A percentile compares a stretch with the other conserved stretches of the same genome.
Conservation (phyloP, 1,284 basidiomycete genomes). For the Rugosomyces carneus region DNA sequence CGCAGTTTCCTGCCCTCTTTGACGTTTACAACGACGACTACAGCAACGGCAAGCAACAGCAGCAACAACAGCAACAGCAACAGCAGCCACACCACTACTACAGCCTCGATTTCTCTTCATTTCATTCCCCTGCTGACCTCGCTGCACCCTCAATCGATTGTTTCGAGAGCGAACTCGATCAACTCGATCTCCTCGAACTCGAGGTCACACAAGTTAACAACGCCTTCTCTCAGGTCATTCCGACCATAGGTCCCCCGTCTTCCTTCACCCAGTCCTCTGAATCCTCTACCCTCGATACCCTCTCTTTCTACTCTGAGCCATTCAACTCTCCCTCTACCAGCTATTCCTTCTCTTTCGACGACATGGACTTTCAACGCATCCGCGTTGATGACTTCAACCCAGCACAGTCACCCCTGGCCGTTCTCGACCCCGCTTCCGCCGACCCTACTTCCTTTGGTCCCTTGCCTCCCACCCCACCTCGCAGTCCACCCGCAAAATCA, state of each 20-base stretch:
- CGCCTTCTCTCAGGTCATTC: slow-evolving; percentile 55
- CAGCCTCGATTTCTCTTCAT: slow-evolving; percentile 62
- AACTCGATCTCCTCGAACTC: slow-evolving; percentile 67
- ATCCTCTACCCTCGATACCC: slow-evolving; percentile 58
- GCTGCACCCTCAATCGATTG: slow-evolving; percentile 70
- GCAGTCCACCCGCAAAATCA: slow-evolving; percentile 41
- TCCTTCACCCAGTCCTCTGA: slow-evolving; percentile 74
- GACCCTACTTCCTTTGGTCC: slow-evolving; percentile 51
- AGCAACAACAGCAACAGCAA: no score
- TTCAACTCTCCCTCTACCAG: slow-evolving; percentile 52
- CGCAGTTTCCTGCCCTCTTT: slow-evolving; percentile 14
- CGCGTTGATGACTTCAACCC: slow-evolving; percentile 50
- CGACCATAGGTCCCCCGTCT: slow-evolving; percentile 65
- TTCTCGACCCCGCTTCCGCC: slow-evolving; percentile 29
- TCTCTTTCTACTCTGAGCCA: slow-evolving; percentile 61
- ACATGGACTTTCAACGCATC: slow-evolving; percentile 66
- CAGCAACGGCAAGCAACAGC: no score
- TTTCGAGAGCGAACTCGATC: slow-evolving; percentile 76
- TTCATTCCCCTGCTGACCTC: slow-evolving; percentile 59
- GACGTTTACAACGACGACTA: slow-evolving; percentile 25
- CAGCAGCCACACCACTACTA: slow-evolving; percentile 24
- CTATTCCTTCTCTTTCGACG: slow-evolving; percentile 53
- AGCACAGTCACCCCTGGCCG: slow-evolving; percentile 32
- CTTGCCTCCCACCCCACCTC: slow-evolving; percentile 54
- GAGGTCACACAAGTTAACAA: slow-evolving; percentile 51